phyloP scores from a whole-genome alignment of 768 basidiomycete genomes.

The Lactifluus subvellereus region DNA sequence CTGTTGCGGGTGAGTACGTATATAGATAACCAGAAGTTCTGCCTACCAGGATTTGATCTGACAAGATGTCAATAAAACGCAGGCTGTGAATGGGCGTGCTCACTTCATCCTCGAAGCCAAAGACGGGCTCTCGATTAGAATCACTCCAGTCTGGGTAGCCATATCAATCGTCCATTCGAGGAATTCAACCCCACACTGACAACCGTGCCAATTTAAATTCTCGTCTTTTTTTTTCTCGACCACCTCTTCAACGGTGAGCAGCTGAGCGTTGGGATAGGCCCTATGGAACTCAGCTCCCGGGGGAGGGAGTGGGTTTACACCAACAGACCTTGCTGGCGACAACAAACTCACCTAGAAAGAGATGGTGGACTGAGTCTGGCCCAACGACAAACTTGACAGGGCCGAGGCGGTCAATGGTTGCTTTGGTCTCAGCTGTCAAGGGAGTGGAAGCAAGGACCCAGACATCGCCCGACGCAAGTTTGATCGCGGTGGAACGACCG shows the following conservation, averaged over 20 bases:
- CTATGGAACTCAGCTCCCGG: slow-evolving; percentile 53
- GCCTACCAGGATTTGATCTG: slow-evolving; percentile 32
- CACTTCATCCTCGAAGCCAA: slow-evolving; percentile 75
- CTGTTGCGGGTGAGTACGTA: slow-evolving; percentile 29
- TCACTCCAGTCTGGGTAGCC: slow-evolving; percentile 30
- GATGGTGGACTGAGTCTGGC: slow-evolving; percentile 51
- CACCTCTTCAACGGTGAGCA: slow-evolving; percentile 61
- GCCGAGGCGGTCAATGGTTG: slow-evolving; percentile 56
- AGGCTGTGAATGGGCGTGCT: slow-evolving; percentile 9
- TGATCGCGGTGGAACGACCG: slow-evolving; percentile 78
- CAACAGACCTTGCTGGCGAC: slow-evolving; percentile 24
- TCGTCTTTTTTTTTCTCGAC: slow-evolving; percentile 47
- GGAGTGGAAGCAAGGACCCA: slow-evolving; percentile 84
- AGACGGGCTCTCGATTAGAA: slow-evolving; percentile 44
- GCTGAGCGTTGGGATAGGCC: slow-evolving; percentile 63
- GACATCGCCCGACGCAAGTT: slow-evolving; percentile 58
- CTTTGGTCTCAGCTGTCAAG: slow-evolving; percentile 56
- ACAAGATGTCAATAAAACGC: background rate
- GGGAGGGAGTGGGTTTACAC: slow-evolving; percentile 17
- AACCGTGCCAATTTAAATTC: slow-evolving; percentile 54
- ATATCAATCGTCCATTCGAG: slow-evolving; percentile 1
- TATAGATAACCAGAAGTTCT: too few species aligned
- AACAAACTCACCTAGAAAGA: slow-evolving; percentile 45
- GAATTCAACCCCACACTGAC: slow-evolving; percentile 34
- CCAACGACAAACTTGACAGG: slow-evolving; percentile 64